phyloP scores from a whole-genome alignment of 2,329 filamentous ascomycete species.

The Xylariaceae sp. region DNA sequence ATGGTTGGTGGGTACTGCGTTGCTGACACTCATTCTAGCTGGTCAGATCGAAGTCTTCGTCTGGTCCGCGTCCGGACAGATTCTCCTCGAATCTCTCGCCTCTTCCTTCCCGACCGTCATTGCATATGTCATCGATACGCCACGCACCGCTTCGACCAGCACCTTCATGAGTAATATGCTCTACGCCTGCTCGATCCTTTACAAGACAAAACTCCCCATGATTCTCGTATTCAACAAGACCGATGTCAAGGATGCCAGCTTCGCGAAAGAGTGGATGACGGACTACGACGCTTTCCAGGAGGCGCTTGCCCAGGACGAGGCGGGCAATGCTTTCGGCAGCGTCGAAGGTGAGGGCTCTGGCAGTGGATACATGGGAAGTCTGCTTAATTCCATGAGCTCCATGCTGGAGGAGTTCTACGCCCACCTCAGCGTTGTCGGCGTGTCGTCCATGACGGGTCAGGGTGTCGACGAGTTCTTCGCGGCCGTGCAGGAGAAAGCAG shows the following conservation, averaged over 20 bases:
- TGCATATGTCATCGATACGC: constrained; percentile 96
- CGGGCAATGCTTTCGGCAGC: constrained; percentile 68
- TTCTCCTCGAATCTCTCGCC: constrained; percentile 86
- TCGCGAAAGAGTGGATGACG: constrained; percentile 99
- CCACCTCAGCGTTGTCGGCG: constrained; percentile 85
- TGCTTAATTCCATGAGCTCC: constrained; percentile 96
- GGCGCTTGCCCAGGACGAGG: constrained; percentile 75
- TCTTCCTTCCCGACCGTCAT: constrained; percentile 95
- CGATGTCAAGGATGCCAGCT: constrained; percentile 83
- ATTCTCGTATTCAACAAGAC: constrained; percentile 99
- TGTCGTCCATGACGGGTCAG: constrained; percentile 86
- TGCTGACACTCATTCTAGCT: constrained; percentile 34
- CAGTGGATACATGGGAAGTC: constrained; percentile 91
- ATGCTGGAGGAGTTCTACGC: constrained; percentile 98
- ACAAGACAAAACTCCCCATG: constrained; percentile 98
- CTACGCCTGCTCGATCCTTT: constrained; percentile 95
- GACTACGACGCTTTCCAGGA: constrained; percentile 95
- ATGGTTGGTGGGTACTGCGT: neutral
- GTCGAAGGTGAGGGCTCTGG: constrained; percentile 66
- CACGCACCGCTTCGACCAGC: constrained; percentile 82
- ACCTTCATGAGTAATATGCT: constrained; percentile 99
- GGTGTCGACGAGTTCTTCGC: constrained; percentile 92
- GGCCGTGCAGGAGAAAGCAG: constrained; percentile 78
- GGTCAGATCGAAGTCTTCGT: constrained; percentile 99
- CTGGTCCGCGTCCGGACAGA: constrained; percentile 93